These are phyloP conservation scores for Cubamyces lactineus DNA, from an alignment of 768 basidiomycete species.

Conservation along the genomic window DNA sequence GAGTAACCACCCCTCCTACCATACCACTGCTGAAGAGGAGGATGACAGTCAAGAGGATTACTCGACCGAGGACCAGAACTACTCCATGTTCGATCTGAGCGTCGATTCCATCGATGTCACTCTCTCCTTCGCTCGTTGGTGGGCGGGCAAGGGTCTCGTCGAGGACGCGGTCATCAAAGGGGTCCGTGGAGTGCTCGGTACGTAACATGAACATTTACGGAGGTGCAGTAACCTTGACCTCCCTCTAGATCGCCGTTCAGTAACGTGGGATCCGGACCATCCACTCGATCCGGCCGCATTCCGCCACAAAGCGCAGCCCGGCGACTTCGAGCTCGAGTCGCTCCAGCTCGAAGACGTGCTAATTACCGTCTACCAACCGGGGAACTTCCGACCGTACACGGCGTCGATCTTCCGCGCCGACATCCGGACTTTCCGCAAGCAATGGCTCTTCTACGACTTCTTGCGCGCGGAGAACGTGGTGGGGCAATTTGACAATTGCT, in stretches of 20 bases:
- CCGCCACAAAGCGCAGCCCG: constrained; percentile 69
- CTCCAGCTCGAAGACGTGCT: constrained; percentile 92
- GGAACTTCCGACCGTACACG: constrained; percentile 87
- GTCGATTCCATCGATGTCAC: constrained; percentile 97
- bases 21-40: constrained; percentile 64
- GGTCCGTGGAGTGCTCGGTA: constrained; percentile 91
- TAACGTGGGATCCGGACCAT: constrained; percentile 84
- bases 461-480: constrained; percentile 90
- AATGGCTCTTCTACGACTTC: constrained; percentile 96
- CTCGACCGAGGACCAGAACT: constrained; percentile 64
- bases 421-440: constrained; percentile 80
- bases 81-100: constrained; percentile 90
- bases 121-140: constrained; percentile 87
- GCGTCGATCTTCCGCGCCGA: constrained; percentile 94
- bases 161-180: constrained; percentile 92
- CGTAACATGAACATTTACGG: neutral
- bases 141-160: constrained; percentile 93
- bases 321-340: constrained; percentile 91
- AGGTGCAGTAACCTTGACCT: neutral
- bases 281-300: constrained; percentile 81
- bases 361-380: constrained; percentile 93
- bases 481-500: constrained; percentile 96
- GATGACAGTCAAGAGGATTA: constrained; percentile 36
- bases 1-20: constrained; percentile 73
- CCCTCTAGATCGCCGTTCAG: constrained; percentile 76